Base-by-base conservation (phyloP, 805 yeast genomes). In the Kodamaea kakaduensis region DNA sequence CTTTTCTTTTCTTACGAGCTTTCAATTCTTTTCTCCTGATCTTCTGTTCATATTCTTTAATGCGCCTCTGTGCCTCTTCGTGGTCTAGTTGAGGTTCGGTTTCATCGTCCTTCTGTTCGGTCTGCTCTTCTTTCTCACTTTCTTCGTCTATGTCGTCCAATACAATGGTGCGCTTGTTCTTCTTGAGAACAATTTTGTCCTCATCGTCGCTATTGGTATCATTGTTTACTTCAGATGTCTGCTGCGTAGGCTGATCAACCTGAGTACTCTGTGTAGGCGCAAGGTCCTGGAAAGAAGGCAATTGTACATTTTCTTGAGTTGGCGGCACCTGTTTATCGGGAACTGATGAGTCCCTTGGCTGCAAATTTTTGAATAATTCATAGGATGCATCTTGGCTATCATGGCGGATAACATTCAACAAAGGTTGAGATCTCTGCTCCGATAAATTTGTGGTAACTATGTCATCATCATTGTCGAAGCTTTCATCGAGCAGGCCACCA, bases 1-100 rank as follows among this genome's bases (percentile, higher is more conserved):
- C 84, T 42, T 61, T 71, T 34, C 73, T 58, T 34, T 54, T 48
- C 37, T 51, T 54, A 14, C 66, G 51, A 3, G 48, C 40, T 35
- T 51, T 51, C 26, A 67, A 52, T 40, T 67, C 73, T 37, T 54
- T 47, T 12, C 53, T 48, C 32, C 61, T 47, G 39, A 58, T 60
- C 51, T 47, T 63, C 41, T 51, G 68, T 57, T 58, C 76, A 56
- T 48, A 64, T 20, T 43, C 47, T 47, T 52, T 67, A 51, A 58
- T 67, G 48, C 41, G 44, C 44, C 45, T 50, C 45, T 49, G 50
- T 46, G 45, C 46, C 15, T 36, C 32, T 22, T 49, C 59, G n/a
- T n/a, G n/a, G n/a, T n/a, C n/a, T n/a, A n/a, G n/a, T n/a, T n/a
- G n/a, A 18, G 46, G 43, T n/a, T 50, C 48, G 15, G 51, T 58